Evolutionary conservation across 306 rosid species (phyloP), one percentile per base, ranked within the genome.

Genomic region (Fagus crenata): DNA sequence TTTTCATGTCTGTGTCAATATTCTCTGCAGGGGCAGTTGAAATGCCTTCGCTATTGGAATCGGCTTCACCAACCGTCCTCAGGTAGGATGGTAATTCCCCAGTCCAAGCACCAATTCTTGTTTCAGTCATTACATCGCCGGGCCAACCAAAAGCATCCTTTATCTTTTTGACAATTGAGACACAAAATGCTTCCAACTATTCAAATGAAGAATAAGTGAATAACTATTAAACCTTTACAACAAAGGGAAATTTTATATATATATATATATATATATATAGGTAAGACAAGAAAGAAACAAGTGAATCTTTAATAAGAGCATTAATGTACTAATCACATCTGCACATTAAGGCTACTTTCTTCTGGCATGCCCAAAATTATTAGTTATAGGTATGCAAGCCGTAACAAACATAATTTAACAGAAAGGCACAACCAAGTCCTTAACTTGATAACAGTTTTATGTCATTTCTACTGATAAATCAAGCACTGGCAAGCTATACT

Each of bases 21-120:
- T 75, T 83, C 40, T 88, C 90, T 13, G 84, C 72, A 39, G 84
- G 18, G 78, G 78, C 77, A 67, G 84, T 64, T 70, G 89, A 78
- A 84, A 75, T 49, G 56, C 75, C 85, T 80, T 89, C 88, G 51
- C 71, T 76, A n/a, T 67, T 42, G 54, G 75, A 78, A 68, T 72
- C 64, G 71, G 80, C 77, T 74, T 67, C 83, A 80, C 72, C 74
- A 59, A 73, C 71, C 60, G 60, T 74, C 85, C 78, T 80, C 84
- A 94, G 78, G 85, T 86, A 94, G 53, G 87, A 77, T 0, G 98
- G 98, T 80, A 88, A 69, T 82, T 86, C 88, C 61, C 98, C 98
- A 60, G 84, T 88, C 92, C 90, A 94, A 39, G 83, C 90, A 76
- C 98, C 95, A 53, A 84, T 76, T 59, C 86, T 78, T 81, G 77